Base-by-base conservation (phyloP, 1,284 basidiomycete species). In the Tilletia horrida region DNA sequence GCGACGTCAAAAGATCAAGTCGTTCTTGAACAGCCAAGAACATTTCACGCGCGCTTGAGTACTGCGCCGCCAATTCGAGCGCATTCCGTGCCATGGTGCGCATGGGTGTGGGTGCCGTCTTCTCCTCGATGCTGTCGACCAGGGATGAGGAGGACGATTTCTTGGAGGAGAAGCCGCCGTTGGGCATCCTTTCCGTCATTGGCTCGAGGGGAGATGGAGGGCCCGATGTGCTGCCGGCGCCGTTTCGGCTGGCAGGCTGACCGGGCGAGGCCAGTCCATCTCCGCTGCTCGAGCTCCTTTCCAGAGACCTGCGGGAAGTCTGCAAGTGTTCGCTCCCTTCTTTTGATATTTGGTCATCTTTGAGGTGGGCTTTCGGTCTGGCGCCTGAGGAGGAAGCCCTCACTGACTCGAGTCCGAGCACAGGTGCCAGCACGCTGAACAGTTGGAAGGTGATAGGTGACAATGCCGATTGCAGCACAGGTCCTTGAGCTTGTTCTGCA, bases 1-100 rank as follows among this genome's bases (percentile, higher is more conserved):
- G 63, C 64, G 55, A 59, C 9, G 31, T 59, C 27, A 76, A 50
- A 31, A 70, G 68, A 40, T 71, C 71, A 35, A 74, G 67, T 2
- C 75, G 71, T 68, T 75, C 71, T 63, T 76, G 72, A 18, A 71
- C 47, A 4, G 75, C 76, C 71, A 78, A 67, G 68, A 73, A 75
- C n/a, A 78, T 50, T 40, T 78, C 76, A 6, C 76, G 71, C 16
- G 75, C 72, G 6, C 73, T 75, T 1, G 69, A 72, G 21, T 65
- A 29, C 43, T 71, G 67, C 3, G 71, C 73, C 7, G 76, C 57
- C 35, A 74, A 23, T 4, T 71, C 66, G 23, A 77, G 64, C 8
- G 71, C 65, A 42, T 65, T 65, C 13, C 61, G 62, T 1, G 76
- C 73, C 1, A 55, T 47, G 2, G 47, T 63, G 40, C 67, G 64